Conservation (phyloP, 2,329 filamentous ascomycete species). For the Metarhizium sp. region DNA sequence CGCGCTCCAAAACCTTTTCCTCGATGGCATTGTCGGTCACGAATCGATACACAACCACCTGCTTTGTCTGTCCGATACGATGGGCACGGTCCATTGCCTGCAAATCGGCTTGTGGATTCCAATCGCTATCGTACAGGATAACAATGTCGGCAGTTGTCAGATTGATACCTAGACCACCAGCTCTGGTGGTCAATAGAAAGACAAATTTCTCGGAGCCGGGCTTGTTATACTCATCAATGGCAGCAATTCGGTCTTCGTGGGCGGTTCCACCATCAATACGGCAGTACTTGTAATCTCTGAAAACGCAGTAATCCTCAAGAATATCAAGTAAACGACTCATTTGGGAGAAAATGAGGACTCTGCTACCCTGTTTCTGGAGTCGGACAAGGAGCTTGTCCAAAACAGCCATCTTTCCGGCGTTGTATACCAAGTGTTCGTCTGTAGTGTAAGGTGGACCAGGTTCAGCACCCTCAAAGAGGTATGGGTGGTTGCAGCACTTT, state of each 20-base stretch:
- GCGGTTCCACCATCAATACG: conserved; percentile 95
- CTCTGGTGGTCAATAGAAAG: conserved; percentile 89
- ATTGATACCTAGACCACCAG: conserved; percentile 94
- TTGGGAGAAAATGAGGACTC: conserved; percentile 98
- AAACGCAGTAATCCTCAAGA: conserved; percentile 95
- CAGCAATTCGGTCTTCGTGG: conserved; percentile 93
- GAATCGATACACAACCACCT: conserved; percentile 92
- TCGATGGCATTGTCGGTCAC: conserved; percentile 98
- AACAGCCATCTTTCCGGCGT: conserved; percentile 95
- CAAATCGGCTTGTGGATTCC: conserved; percentile 96
- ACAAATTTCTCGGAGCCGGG: conserved; percentile 92
- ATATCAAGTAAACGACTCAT: conserved; percentile 98
- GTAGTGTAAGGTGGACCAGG: conserved; percentile 96
- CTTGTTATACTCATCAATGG: conserved; percentile 98
- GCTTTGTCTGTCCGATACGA: conserved; percentile 97
- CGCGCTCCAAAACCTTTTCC: conserved; percentile 93
- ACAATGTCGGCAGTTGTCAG: conserved; percentile 93
- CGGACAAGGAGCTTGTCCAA: conserved; percentile 83
- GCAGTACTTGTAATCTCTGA: conserved; percentile 90
- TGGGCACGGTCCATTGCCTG: conserved; percentile 99
- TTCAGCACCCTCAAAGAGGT: conserved; percentile 94
- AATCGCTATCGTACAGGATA: conserved; percentile 93
- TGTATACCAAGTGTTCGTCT: conserved; percentile 88
- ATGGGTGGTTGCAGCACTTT: conserved; percentile 98
- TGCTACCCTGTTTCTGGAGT: conserved; percentile 76